Evolutionary conservation across 805 yeast genomes (phyloP), one percentile per base, ranked within the genome.

Genomic region (Saturnispora hagleri): DNA sequence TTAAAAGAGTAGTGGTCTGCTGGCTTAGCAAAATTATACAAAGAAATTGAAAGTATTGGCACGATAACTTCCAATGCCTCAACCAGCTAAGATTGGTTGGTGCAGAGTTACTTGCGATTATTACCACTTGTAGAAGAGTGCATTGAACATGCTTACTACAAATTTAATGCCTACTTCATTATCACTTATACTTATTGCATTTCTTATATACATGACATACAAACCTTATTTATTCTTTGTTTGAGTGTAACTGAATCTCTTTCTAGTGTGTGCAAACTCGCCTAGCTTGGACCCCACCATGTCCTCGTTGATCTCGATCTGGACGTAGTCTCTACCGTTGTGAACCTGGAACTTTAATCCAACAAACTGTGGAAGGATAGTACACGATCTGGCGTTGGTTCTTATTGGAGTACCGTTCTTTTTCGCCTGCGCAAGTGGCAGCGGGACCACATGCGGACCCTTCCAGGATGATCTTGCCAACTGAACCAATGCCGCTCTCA

Each of bases 221-320:
- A 31, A 31, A 31, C 15, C 12, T 53, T 58, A 69, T 61, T 73
- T 77, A 62, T 83, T 84, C 75, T 84, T 84, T 34, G 89, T 80
- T 68, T 78, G 86, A 49, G 89, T 86, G 71, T 86, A 89, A 56
- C 79, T 81, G 69, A 87, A 88, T 65, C 84, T 81, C 78, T 88
- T 87, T 70, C 98, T 80, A 1, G 99, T 93, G 51, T 90, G 88
- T 2, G 95, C 96, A 73, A 88, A 93, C 68, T 91, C 97, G 2
- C 99, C 99, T 51, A 93, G 72, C 66, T 91, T 93, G 59, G 83
- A 79, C 18, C 99, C 99, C 54, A 93, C 97, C 99, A 93, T 93
- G 60, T 93, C 93, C 65, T 93, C 97, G 8, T 85, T 80, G 28
- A 93, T 79, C 58, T 84, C 88, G 50, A 93, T 76, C 48, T 89